Evolutionary conservation across 2,329 filamentous ascomycete species (phyloP).

Genomic region (Coniochaeta pulveracea): DNA sequence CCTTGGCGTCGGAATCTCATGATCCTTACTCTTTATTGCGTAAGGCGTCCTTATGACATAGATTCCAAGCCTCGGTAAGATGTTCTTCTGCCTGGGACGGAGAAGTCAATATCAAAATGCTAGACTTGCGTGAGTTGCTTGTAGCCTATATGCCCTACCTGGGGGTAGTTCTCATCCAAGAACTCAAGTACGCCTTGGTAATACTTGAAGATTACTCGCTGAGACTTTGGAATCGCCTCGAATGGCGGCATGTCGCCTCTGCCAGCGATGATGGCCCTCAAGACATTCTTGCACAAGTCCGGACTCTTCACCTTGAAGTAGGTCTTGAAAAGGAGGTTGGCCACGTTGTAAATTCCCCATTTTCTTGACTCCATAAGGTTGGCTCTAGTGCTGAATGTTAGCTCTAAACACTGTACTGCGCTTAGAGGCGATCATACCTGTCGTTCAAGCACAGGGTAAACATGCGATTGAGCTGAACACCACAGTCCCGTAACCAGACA

Average conservation of each 20-base stretch:
- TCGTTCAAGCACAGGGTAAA: slow-evolving; percentile 87
- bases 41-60: slow-evolving; percentile 62
- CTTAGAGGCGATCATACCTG: slow-evolving; percentile 54
- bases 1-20: too few relatives aligned
- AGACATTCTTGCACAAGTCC: slow-evolving; percentile 78
- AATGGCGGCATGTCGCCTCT: slow-evolving; percentile 70
- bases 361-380: slow-evolving; percentile 83
- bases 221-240: slow-evolving; percentile 72
- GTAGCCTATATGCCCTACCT: slow-evolving; percentile 38
- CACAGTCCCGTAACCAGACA: slow-evolving; percentile 81
- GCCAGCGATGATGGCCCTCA: slow-evolving; percentile 72
- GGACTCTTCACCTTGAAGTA: slow-evolving; percentile 94
- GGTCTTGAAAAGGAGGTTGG: slow-evolving; percentile 94
- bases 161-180: slow-evolving; percentile 81
- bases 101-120: too few relatives aligned
- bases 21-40: slow-evolving; percentile 67
- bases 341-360: slow-evolving; percentile 94
- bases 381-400: slow-evolving; percentile 40
- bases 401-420: not conserved
- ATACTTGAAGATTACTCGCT: slow-evolving; percentile 92
- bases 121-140: too few relatives aligned
- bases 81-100: slow-evolving; percentile 58
- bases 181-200: slow-evolving; percentile 92
- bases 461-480: slow-evolving; percentile 80
- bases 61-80: slow-evolving; percentile 68